Evolutionary conservation across 768 basidiomycete species (phyloP), one percentile per base, ranked within the genome.

Genomic region (Serendipita sp.): DNA sequence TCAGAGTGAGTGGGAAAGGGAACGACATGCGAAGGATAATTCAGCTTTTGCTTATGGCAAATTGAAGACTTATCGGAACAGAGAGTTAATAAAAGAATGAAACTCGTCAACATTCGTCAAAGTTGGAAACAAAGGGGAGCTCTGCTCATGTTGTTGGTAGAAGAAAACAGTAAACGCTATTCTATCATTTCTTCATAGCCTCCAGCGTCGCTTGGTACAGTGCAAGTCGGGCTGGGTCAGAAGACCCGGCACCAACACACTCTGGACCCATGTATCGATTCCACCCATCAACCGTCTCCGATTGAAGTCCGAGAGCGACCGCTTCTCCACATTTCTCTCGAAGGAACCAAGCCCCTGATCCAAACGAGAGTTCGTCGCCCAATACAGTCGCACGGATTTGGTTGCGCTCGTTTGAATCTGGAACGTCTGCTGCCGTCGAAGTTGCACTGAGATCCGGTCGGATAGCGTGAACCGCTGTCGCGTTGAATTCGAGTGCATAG

Each of bases 241-340:
- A 11, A 5, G 38, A 41, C 4, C 56, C 56, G n/a, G 56, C 56
- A 32, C 56, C 56, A 3, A 60, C 35, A 35, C 56, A 60, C 16
- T 60, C 56, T n/a, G 56, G 56, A 35, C 34, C 56, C 56, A 60
- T 60, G n/a, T 60, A 60, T 3, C 28, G 28, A 36, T 60, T 60
- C 28, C 23, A 60, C 10, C 16, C 56, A n/a, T 60, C 56, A 11
- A 11, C 56, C 16, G 28, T 18, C 10, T 23, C 56, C 8, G 23
- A 28, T 60, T 60, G 56, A n/a, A 60, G 56, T 32, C 56, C 56
- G 16, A 18, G 4, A 10, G 56, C 56, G 34, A 60, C 32, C 3
- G 10, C 10, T 35, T 23, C 10, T n/a, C 4, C 4, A 35, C 56
- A 60, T 28, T 60, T 60, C 35, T 30, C 35, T 23, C 56, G 56